Evolutionary conservation across 257 asterid genomes (phyloP), one percentile per base, ranked within the genome.

Genomic region (Petrea volubilis): DNA sequence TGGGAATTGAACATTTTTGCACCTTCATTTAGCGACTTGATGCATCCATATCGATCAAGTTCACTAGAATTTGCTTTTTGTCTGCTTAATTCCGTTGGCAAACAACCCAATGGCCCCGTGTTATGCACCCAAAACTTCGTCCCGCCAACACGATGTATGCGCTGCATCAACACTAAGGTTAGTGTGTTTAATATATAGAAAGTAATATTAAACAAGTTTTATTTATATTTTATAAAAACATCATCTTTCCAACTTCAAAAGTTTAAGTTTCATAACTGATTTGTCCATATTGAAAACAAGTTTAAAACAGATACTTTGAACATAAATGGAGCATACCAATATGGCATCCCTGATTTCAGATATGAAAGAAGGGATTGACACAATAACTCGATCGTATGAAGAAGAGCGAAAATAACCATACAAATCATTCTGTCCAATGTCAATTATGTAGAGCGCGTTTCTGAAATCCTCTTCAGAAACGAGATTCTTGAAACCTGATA

Each of bases 21-120:
- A 24, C 71, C 88, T 25, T 75, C 70, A 10, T 85, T 85, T 38
- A 78, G 18, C 4, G 76, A 46, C 27, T 53, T 53, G 6, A 75
- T 44, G 82, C 87, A 85, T 21, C 87, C 90, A n/a, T 74, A 21
- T 9, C 59, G 15, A 63, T 85, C 88, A 9, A 72, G 50, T 70
- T 80, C 84, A 1, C 52, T 64, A 10, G 58, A 60, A 6, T 55
- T 58, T 10, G 79, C 68, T 7, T 59, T 74, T 6, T 60, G 67
- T 4, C 69, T 67, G 36, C 72, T 72, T 1, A 84, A 74, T 56
- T 76, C 60, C 33, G 57, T 73, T 20, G 89, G 89, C 71, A 81
- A 58, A 67, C 89, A 84, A 10, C 89, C 89, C 51, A 84, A 18
- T 47, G 89, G 89, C 14, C 89, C 89, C 3, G 89, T 81, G 18